Conservation (phyloP, 768 basidiomycete genomes). For the Pleurotus giganteus region DNA sequence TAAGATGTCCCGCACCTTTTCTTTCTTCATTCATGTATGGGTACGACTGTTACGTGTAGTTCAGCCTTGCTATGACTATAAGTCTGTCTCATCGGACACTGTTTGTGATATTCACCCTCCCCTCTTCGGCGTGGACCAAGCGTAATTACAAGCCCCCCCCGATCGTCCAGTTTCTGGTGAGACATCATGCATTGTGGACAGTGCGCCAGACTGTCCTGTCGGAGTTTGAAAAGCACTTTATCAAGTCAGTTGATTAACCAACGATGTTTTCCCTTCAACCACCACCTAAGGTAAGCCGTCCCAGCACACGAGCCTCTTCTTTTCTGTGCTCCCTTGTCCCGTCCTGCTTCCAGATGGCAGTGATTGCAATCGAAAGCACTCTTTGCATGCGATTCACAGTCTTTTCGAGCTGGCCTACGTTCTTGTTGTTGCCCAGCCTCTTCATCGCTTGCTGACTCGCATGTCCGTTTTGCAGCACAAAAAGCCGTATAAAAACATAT, state of each 20-base stretch:
- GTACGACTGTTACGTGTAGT: too few species aligned
- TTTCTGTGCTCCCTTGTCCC: conserved; percentile 7
- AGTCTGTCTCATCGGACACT: too few species aligned
- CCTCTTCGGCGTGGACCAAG: too few species aligned
- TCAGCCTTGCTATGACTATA: too few species aligned
- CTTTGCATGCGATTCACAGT: not conserved
- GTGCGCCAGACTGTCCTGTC: conserved; percentile 13
- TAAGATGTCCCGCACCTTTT: too few species aligned
- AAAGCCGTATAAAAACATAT: conserved; percentile 68
- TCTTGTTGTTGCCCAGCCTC: conserved; percentile 1
- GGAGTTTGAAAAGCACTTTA: conserved; percentile 45
- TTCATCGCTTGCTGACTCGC: conserved; percentile 13
- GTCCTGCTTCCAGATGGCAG: conserved; percentile 13
- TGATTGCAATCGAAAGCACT: not conserved
- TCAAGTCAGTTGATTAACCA: conserved; percentile 22
- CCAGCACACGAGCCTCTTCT: conserved; percentile 14
- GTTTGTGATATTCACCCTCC: too few species aligned
- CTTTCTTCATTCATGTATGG: too few species aligned
- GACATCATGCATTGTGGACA: too few species aligned
- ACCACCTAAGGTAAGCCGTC: conserved; percentile 63
- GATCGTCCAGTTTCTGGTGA: too few species aligned
- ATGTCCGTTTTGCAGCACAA: conserved; percentile 38
- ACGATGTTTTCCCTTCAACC: conserved; percentile 57
- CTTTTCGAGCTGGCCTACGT: not conserved
- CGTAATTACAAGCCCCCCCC: too few species aligned